A percentile compares a stretch with the other conserved stretches of the same genome.
Evolutionary conservation across 805 yeast genomes (phyloP).

Genomic region (Saccharomycopsis capsularis): DNA sequence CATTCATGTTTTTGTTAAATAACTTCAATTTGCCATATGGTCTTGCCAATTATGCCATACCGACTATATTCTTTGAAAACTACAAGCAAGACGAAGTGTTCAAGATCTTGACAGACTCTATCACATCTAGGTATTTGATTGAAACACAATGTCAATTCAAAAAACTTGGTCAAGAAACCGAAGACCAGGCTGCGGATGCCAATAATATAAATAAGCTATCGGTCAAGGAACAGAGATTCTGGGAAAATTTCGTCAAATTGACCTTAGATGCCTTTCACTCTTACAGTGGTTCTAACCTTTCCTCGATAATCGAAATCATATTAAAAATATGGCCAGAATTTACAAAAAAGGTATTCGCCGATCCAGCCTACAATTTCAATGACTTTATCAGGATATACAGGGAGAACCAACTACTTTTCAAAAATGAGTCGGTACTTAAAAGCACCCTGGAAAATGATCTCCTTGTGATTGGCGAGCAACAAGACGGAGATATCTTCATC

Average conservation of each 20-base stretch:
- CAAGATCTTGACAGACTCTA: constrained; percentile 28
- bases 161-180: too few relatives aligned
- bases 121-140: constrained; percentile 23
- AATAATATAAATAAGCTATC: constrained; percentile 23
- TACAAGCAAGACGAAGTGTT: constrained; percentile 31
- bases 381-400: constrained; percentile 12
- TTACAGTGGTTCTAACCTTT: constrained; percentile 36
- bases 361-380: background rate
- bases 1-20: constrained; percentile 13
- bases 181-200: background rate
- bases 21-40: constrained; percentile 19
- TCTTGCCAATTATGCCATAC: constrained; percentile 31
- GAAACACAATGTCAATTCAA: constrained; percentile 22
- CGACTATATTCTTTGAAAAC: constrained; percentile 32
- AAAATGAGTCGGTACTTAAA: constrained; percentile 1
- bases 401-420: constrained; percentile 11
- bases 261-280: constrained; percentile 36
- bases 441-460: background rate
- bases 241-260: constrained; percentile 35
- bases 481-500: too few relatives aligned
- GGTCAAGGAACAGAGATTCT: constrained; percentile 25
- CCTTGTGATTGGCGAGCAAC: background rate
- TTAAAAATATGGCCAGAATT: constrained; percentile 18
- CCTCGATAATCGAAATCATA: constrained; percentile 21
- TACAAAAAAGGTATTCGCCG: constrained; percentile 1